phyloP scores from a whole-genome alignment of 306 rosid species.

The Begonia masoniana region DNA sequence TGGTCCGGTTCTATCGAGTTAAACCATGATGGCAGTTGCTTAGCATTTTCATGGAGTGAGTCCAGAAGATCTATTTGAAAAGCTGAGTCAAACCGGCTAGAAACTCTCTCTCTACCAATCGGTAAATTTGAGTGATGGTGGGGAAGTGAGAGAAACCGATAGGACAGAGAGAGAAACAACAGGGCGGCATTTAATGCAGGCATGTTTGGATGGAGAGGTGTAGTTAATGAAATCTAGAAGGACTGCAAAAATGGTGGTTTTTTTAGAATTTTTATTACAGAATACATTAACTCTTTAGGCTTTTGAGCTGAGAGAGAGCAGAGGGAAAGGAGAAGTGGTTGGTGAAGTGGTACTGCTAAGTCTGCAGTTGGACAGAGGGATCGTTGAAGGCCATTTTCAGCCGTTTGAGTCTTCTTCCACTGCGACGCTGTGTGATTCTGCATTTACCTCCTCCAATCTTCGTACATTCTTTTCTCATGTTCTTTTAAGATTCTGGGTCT shows the following conservation, averaged over 20 bases:
- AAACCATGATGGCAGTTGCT: too few species aligned
- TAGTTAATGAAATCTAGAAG: constrained; percentile 21
- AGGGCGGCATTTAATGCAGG: constrained; percentile 26
- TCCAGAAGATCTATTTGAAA: too few species aligned
- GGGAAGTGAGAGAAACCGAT: constrained; percentile 3
- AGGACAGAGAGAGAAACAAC: constrained; percentile 13
- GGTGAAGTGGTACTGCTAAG: constrained; percentile 7
- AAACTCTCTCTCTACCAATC: not conserved
- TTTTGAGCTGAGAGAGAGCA: not conserved
- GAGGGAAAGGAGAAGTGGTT: constrained; percentile 5
- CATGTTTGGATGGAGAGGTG: constrained; percentile 21
- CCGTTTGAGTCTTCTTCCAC: not conserved
- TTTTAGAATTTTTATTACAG: constrained; percentile 5
- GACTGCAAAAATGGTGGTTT: not conserved
- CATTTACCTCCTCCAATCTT: not conserved
- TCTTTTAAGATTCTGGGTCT: not conserved
- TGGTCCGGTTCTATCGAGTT: too few species aligned
- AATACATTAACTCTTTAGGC: not conserved
- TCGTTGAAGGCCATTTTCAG: constrained; percentile 15
- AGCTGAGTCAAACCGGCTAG: not conserved
- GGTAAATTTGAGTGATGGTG: constrained; percentile 6
- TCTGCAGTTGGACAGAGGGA: constrained; percentile 6
- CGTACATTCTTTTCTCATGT: not conserved
- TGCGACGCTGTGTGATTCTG: constrained; percentile 4
- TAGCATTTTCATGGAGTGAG: too few species aligned